Conservation (phyloP, 2,329 filamentous ascomycete genomes). For the Pseudogymnoascus sp. region DNA sequence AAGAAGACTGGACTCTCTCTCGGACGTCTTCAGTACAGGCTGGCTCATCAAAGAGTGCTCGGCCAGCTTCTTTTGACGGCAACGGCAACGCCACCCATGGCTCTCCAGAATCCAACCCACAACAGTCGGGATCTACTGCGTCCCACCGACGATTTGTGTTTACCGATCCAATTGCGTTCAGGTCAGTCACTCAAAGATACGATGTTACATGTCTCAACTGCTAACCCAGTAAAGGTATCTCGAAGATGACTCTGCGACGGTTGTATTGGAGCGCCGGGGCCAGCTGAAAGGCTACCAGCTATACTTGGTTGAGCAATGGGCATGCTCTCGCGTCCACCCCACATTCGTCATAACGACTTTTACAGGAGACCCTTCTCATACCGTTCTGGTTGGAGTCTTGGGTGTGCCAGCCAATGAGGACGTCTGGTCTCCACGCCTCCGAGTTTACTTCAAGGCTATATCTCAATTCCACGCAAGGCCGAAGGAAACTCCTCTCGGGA, state of each 20-base stretch:
- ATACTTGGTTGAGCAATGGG: conserved; percentile 96
- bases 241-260: conserved; percentile 73
- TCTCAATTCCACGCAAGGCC: conserved; percentile 78
- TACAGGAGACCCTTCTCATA: conserved; percentile 76
- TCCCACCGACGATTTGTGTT: conserved; percentile 50
- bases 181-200: conserved; percentile 23
- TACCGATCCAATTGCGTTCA: conserved; percentile 59
- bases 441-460: conserved; percentile 79
- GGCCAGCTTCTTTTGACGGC: conserved; percentile 4
- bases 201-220: neutral
- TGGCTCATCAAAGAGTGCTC: neutral
- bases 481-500: conserved; percentile 74
- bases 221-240: conserved; percentile 52
- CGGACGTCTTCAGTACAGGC: neutral
- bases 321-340: conserved; percentile 81
- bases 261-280: conserved; percentile 64
- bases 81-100: conserved; percentile 10
- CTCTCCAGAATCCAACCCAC: neutral
- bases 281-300: conserved; percentile 78
- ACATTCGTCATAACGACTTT: conserved; percentile 91
- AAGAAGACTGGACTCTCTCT: conserved; percentile 10
- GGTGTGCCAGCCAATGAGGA: conserved; percentile 74
- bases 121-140: neutral
- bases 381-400: conserved; percentile 71
- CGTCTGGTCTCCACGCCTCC: conserved; percentile 71